These are phyloP conservation scores for Pythium aquatile DNA, from an alignment of 352 stramenopile genomes.

Conservation along the genomic window DNA sequence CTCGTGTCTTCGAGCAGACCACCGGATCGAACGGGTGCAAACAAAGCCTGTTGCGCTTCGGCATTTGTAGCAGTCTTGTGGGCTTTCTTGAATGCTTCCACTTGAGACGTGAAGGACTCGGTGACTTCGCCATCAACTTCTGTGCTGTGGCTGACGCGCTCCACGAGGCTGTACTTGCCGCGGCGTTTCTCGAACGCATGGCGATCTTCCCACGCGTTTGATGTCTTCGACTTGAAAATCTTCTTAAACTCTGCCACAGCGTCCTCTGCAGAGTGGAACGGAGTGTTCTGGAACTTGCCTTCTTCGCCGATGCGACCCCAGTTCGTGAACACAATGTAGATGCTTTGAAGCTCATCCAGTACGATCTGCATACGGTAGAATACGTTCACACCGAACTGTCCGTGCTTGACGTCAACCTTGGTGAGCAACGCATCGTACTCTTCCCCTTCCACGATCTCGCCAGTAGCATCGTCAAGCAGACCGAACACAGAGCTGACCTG, in stretches of 20 bases:
- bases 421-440: constrained; percentile 58
- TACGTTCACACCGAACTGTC: constrained; percentile 64
- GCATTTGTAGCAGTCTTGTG: constrained; percentile 11
- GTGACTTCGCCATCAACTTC: constrained; percentile 49
- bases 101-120: constrained; percentile 36
- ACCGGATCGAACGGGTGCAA: constrained; percentile 15
- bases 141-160: constrained; percentile 51
- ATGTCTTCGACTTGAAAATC: constrained; percentile 70
- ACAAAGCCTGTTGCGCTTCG: constrained; percentile 26
- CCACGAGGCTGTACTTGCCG: constrained; percentile 72
- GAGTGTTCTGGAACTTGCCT: constrained; percentile 76
- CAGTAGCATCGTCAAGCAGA: constrained; percentile 22
- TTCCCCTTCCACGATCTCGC: constrained; percentile 26
- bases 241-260: constrained; percentile 71
- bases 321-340: constrained; percentile 78
- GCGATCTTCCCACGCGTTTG: constrained; percentile 54
- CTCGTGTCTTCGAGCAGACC: constrained; percentile 25
- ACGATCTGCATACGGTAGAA: constrained; percentile 73
- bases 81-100: constrained; percentile 5
- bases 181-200: constrained; percentile 46
- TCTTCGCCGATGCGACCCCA: constrained; percentile 70
- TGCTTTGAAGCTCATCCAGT: constrained; percentile 52
- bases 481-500: constrained; percentile 35
- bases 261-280: constrained; percentile 47
- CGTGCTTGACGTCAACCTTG: constrained; percentile 73